Evolutionary conservation across 192 early-diverging fungal genomes (phyloP), one percentile per base, ranked within the genome.

Genomic region (Rhizophagus prolifer): DNA sequence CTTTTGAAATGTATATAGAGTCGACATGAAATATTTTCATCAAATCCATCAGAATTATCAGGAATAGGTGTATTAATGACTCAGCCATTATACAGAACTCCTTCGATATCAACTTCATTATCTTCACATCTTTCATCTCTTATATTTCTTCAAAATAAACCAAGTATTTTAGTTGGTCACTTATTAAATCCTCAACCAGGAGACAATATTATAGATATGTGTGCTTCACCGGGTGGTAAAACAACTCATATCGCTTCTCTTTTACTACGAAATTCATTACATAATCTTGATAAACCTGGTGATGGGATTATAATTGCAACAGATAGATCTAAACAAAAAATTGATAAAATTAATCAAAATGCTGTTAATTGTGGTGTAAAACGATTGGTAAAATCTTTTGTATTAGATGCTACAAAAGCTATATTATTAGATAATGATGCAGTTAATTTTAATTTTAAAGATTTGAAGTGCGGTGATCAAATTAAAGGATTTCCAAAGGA

Each of bases 191-290:
- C 30, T 21, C n/a, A 67, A 67, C 65, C 65, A n/a, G 30, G 19
- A 13, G 25, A 67, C 3, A 19, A 9, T 30, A 30, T 67, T 12
- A 12, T 68, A n/a, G 26, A 59, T 34, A n/a, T 67, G 75, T 76
- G 75, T 14, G 75, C 75, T 44, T 76, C 75, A 30, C 75, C 75
- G 3, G 75, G 75, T 30, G 75, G 75, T 10, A 76, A 76, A 68
- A 67, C 75, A 21, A 62, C 66, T 10, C 75, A 76, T 58, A 76
- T 76, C 21, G 75, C 75, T 21, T 58, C 26, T 16, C 50, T 76
- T 58, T 41, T 66, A n/a, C n/a, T 47, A 68, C 23, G 9, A 23
- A n/a, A 23, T n/a, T 59, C 16, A 23, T 58, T n/a, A 19, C 4
- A 5, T n/a, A 38, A 38, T 38, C 5, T 6, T 1, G 58, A 23